Conservation (phyloP, 75 land plant genomes). For the Cupressus sempervirens region DNA sequence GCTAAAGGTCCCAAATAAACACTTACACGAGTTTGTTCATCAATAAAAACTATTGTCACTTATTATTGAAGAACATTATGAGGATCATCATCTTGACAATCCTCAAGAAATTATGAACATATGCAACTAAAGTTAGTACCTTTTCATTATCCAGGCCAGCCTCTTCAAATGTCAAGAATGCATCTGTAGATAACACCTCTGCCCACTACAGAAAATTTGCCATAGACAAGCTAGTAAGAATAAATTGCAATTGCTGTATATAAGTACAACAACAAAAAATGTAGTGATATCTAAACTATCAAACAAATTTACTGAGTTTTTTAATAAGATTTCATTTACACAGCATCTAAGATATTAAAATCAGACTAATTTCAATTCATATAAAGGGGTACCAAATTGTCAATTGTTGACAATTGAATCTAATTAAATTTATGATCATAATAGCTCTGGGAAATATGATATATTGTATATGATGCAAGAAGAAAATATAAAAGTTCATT, state of each 20-base stretch:
- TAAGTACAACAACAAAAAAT: neutral
- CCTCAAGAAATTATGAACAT: neutral
- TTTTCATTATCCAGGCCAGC: slow-evolving; percentile 68
- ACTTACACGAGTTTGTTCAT: neutral
- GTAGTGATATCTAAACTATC: neutral
- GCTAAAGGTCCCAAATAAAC: neutral
- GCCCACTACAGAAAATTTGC: slow-evolving; percentile 67
- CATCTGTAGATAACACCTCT: slow-evolving; percentile 88
- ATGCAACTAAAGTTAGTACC: slow-evolving; percentile 24
- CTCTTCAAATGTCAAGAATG: slow-evolving; percentile 92
- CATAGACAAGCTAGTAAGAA: neutral
- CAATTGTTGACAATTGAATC: neutral
- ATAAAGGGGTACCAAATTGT: neutral
- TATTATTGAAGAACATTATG: neutral
- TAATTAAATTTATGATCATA: neutral
- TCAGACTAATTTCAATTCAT: neutral
- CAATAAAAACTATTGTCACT: neutral
- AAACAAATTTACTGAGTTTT: neutral
- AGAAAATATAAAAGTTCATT: neutral
- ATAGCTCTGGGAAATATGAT: neutral
- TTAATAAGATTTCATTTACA: neutral
- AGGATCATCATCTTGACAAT: neutral
- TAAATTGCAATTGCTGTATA: neutral
- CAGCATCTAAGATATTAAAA: neutral
- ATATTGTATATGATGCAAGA: neutral